These are phyloP conservation scores for Musa acuminata DNA, from an alignment of 176 grass and related monocot species.

Conservation along the genomic window DNA sequence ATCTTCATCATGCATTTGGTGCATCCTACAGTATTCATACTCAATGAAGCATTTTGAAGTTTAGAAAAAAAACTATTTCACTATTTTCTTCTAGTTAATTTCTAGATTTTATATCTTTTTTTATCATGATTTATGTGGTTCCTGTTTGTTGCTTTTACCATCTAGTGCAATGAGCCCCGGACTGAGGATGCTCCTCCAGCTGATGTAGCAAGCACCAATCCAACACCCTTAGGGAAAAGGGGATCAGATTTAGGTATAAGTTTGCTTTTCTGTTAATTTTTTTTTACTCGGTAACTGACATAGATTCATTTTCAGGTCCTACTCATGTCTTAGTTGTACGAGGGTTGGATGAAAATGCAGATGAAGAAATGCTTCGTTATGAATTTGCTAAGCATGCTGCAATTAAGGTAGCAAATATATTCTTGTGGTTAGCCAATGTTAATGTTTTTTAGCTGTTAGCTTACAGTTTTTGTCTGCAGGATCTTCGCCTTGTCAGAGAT, in stretches of 20 bases:
- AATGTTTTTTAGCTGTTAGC: background rate
- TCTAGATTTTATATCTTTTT: background rate
- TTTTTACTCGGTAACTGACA: constrained; percentile 12
- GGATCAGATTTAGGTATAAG: constrained; percentile 64
- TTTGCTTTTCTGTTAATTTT: constrained; percentile 18
- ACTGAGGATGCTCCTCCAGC: constrained; percentile 80
- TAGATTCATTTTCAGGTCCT: constrained; percentile 46
- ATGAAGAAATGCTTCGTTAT: constrained; percentile 98
- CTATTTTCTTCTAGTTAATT: background rate
- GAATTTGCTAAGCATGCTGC: constrained; percentile 96
- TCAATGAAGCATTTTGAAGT: background rate
- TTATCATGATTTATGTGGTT: constrained; percentile 3
- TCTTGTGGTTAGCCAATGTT: background rate
- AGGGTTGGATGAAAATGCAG: constrained; percentile 92
- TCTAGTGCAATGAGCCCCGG: constrained; percentile 84
- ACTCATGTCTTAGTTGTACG: constrained; percentile 99
- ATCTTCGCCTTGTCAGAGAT: constrained; percentile 93
- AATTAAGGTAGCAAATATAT: constrained; percentile 51
- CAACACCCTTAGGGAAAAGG: constrained; percentile 50
- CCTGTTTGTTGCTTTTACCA: constrained; percentile 21
- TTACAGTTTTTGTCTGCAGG: constrained; percentile 41
- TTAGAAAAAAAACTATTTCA: background rate
- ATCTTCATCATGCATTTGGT: background rate
- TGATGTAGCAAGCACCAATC: constrained; percentile 45
- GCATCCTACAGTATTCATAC: background rate